A percentile compares a stretch with the other conserved stretches of the same genome.
These are phyloP conservation scores for Stentor roeselii DNA, from an alignment of 73 alveolate genomes.

Conservation along the genomic window DNA sequence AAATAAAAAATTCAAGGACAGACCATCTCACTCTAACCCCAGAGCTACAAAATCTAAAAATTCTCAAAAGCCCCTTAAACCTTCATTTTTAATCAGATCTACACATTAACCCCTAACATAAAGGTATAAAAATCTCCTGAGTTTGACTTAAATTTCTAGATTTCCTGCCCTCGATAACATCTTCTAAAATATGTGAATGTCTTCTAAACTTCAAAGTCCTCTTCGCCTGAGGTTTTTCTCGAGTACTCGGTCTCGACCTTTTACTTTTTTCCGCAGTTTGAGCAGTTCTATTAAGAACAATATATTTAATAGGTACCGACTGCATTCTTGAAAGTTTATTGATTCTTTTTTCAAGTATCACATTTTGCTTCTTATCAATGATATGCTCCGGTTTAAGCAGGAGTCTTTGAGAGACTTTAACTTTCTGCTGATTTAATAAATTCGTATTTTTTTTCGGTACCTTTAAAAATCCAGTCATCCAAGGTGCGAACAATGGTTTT, in stretches of 20 bases:
- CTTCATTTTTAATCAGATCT: neutral
- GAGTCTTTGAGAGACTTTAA: neutral
- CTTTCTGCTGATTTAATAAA: neutral
- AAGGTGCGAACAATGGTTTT: neutral
- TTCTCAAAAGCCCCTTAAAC: neutral
- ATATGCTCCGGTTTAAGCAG: neutral
- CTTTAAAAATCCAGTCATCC: neutral
- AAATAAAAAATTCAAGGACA: neutral
- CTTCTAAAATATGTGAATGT: neutral
- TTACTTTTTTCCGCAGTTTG: neutral
- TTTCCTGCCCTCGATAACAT: neutral
- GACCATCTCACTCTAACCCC: neutral
- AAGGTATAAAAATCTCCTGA: neutral
- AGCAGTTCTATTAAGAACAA: neutral
- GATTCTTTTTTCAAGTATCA: neutral
- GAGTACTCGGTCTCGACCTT: neutral
- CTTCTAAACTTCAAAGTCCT: neutral
- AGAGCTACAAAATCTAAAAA: neutral
- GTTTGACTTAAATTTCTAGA: neutral
- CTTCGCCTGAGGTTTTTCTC: neutral
- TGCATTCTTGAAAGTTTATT: neutral
- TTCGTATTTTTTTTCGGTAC: neutral
- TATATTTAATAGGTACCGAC: neutral
- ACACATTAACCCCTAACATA: too few species aligned
- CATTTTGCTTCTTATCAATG: neutral